Base-by-base conservation (phyloP, 2,329 filamentous ascomycete genomes). In the Alternaria gansuensis region DNA sequence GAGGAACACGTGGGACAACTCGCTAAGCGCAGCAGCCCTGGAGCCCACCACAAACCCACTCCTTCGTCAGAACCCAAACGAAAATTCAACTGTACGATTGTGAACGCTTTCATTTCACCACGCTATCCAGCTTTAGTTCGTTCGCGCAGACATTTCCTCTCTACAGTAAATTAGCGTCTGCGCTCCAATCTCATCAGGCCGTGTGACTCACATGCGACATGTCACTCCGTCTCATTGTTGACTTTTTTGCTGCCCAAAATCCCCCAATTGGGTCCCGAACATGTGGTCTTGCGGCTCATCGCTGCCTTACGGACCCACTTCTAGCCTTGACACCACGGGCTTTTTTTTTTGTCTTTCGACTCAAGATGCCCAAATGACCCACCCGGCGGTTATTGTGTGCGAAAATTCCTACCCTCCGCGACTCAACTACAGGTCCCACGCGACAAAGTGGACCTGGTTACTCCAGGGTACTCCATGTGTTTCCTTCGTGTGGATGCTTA, bases 281-380 rank as follows among this genome's bases (percentile, higher is more conserved):
- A 54, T 54, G 52, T 46, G 51, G 48, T 50, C 54, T 60, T 63
- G 64, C 60, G 65, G 66, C 66, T 69, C 67, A 67, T 66, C 52
- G 64, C 66, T 70, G 68, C 68, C 68, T 63, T 70, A 68, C 60
- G 59, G 67, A 53, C 64, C 68, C 68, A 71, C 68, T 50, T 67
- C 41, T 62, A 57, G 65, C 63, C 52, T 56, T 63, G 62, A 58
- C 49, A 59, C 63, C 48, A 44, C 44, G 55, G 49, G 60, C 60
- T 58, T 56, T 44, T 58, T 58, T 48, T 17, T 17, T 17, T 17
- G 17, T 17, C 17, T 17, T 17, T 17, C 17, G 55, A 48, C 58
- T 59, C 63, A 62, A 48, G 45, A 65, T 66, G 62, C 63, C 68
- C 66, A 68, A 69, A 26, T 29, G 65, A 60, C 65, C 66, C 66